Evolutionary conservation across 345 rosid genomes (phyloP).

Genomic region (Lepidium didymum): DNA sequence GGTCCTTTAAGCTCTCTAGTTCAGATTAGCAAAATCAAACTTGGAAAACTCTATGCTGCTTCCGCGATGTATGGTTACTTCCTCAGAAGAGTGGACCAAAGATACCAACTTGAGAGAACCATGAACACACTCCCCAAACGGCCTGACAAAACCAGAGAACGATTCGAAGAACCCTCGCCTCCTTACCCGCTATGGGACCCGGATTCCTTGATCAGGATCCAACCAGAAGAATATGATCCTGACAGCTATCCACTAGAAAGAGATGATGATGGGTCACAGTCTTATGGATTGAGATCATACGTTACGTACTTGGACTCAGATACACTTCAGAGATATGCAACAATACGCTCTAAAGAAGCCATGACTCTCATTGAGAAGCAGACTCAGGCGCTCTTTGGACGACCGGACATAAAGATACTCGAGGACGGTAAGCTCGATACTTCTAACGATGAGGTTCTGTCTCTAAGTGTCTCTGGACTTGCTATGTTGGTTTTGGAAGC

Average conservation of each 20-base stretch:
- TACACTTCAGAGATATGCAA: slow-evolving; percentile 88
- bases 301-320: slow-evolving; percentile 81
- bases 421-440: slow-evolving; percentile 78
- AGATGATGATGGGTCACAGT: slow-evolving; percentile 33
- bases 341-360: slow-evolving; percentile 85
- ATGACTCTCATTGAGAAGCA: slow-evolving; percentile 78
- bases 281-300: slow-evolving; percentile 59
- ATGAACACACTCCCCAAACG: slow-evolving; percentile 77
- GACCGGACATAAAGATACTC: slow-evolving; percentile 61
- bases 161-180: slow-evolving; percentile 41
- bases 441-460: slow-evolving; percentile 49
- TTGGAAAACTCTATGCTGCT: slow-evolving; percentile 89
- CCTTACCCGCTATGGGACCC: slow-evolving; percentile 61
- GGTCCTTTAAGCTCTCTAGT: slow-evolving; percentile 65
- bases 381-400: slow-evolving; percentile 82
- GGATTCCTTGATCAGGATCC: slow-evolving; percentile 55
- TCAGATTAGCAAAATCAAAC: slow-evolving; percentile 82
- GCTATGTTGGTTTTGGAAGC: slow-evolving; percentile 90
- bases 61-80: slow-evolving; percentile 89
- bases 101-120: slow-evolving; percentile 82
- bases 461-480: slow-evolving; percentile 60
- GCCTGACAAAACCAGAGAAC: slow-evolving; percentile 33
- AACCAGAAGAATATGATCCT: slow-evolving; percentile 34
- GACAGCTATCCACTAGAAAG: slow-evolving; percentile 21
- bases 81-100: slow-evolving; percentile 80